These are phyloP conservation scores for Cercospora berteroae DNA, from an alignment of 2,329 filamentous ascomycete species.

Conservation along the genomic window DNA sequence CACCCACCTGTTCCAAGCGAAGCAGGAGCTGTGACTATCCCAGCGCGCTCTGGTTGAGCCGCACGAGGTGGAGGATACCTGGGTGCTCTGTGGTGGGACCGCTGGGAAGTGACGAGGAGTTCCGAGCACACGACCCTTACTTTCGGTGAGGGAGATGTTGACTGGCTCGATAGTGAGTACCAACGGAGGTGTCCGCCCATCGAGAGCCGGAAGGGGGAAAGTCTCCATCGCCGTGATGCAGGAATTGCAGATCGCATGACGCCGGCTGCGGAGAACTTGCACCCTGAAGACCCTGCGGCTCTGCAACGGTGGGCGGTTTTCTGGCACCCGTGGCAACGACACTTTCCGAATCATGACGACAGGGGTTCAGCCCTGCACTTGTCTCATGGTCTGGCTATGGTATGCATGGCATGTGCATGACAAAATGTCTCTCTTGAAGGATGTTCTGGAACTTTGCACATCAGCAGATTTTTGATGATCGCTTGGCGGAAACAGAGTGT, in stretches of 20 bases:
- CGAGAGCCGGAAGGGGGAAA: neutral
- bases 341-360: neutral
- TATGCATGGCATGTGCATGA: neutral
- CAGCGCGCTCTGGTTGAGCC: constrained; percentile 3
- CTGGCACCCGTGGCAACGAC: neutral
- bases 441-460: neutral
- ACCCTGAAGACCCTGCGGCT: constrained; percentile 15
- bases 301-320: neutral
- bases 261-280: constrained; percentile 8
- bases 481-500: neutral
- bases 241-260: constrained; percentile 16
- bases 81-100: no score
- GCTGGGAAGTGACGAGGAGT: constrained; percentile 9
- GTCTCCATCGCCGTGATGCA: neutral
- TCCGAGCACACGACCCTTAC: neutral
- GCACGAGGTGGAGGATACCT: neutral
- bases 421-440: neutral
- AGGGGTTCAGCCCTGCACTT: neutral
- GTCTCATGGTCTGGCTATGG: neutral
- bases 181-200: neutral
- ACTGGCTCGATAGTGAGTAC: constrained; percentile 12
- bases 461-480: neutral
- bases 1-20: constrained; percentile 9
- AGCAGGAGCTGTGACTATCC: neutral
- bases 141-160: neutral